These are phyloP conservation scores for Monotropa hypopitys DNA, from an alignment of 179 eudicot species.

Conservation along the genomic window DNA sequence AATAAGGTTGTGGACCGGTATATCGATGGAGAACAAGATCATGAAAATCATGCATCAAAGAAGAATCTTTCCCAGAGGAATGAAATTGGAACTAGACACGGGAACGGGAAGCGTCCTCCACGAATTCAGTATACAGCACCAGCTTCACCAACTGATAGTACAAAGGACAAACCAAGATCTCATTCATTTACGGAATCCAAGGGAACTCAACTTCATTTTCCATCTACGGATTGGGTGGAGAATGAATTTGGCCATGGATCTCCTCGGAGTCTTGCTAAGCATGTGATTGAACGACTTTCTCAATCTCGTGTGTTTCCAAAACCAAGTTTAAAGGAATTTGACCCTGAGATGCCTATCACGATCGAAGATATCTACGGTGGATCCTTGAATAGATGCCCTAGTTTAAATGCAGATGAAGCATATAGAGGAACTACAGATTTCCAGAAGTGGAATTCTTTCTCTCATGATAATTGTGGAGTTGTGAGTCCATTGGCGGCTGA, in stretches of 20 bases:
- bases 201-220: conserved; percentile 26
- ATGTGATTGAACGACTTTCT: conserved; percentile 72
- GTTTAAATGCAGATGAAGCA: conserved; percentile 17
- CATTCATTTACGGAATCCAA: conserved; percentile 43
- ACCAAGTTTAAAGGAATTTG: conserved; percentile 31
- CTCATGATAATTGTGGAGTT: neutral
- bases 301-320: conserved; percentile 30
- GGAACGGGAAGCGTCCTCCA: conserved; percentile 43
- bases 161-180: conserved; percentile 42
- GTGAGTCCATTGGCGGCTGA: conserved; percentile 9
- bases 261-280: conserved; percentile 69
- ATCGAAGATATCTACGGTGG: conserved; percentile 62
- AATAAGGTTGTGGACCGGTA: conserved; percentile 67
- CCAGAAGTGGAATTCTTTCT: conserved; percentile 11
- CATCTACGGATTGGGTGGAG: conserved; percentile 44
- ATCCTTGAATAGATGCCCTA: conserved; percentile 21
- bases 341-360: conserved; percentile 54
- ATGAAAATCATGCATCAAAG: conserved; percentile 21
- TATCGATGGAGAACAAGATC: conserved; percentile 79
- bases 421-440: conserved; percentile 13
- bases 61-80: conserved; percentile 21
- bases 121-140: conserved; percentile 40
- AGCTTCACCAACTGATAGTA: conserved; percentile 39
- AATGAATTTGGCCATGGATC: conserved; percentile 42
- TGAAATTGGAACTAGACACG: conserved; percentile 21